phyloP scores from a whole-genome alignment of 805 yeast species.

The Candida argentea region DNA sequence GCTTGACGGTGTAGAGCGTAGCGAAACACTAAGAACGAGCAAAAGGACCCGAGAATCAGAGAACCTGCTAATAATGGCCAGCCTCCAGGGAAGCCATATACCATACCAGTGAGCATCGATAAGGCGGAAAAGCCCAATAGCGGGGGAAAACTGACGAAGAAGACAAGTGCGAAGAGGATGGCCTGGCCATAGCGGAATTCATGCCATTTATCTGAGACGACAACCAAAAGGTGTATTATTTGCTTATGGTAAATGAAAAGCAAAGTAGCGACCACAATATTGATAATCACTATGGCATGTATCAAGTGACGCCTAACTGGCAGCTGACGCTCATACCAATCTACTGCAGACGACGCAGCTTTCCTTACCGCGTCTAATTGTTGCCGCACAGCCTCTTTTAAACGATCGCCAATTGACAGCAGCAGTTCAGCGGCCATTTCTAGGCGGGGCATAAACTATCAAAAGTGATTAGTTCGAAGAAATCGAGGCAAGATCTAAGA shows the following conservation, averaged over 20 bases:
- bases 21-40: slow-evolving; percentile 63
- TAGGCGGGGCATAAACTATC: no score
- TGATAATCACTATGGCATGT: slow-evolving; percentile 9
- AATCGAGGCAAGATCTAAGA: no score
- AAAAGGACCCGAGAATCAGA: slow-evolving; percentile 62
- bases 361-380: not conserved
- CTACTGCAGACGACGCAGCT: not conserved
- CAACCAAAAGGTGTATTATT: slow-evolving; percentile 27
- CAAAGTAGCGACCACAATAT: slow-evolving; percentile 8
- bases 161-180: slow-evolving; percentile 42
- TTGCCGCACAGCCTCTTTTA: not conserved
- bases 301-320: slow-evolving; percentile 6
- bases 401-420: slow-evolving; percentile 1
- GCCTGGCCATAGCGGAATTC: slow-evolving; percentile 30
- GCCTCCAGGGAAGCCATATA: slow-evolving; percentile 71
- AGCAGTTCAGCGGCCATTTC: no score
- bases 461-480: no score
- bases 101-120: slow-evolving; percentile 63
- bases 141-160: slow-evolving; percentile 82
- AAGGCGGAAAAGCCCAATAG: slow-evolving; percentile 70
- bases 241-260: slow-evolving; percentile 25
- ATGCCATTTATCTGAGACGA: slow-evolving; percentile 36
- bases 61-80: slow-evolving; percentile 69
- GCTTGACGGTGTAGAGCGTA: slow-evolving; percentile 51
- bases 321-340: slow-evolving; percentile 12